Evolutionary conservation across 768 basidiomycete genomes (phyloP).

Genomic region (Cantharellus cinnabarinus): DNA sequence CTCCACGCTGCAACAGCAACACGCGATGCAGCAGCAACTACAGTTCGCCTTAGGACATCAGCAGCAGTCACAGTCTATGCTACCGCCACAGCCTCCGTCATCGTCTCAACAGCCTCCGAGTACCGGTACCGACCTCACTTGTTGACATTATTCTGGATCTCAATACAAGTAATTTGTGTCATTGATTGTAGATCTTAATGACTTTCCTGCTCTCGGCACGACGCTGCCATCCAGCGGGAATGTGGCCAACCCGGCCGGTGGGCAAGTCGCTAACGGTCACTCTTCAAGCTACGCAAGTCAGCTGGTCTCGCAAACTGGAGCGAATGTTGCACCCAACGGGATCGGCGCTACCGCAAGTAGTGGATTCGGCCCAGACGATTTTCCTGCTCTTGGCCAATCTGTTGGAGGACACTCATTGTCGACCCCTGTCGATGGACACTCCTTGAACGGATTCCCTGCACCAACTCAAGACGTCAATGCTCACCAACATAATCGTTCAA

Average conservation of each 20-base stretch:
- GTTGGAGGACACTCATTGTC: background rate
- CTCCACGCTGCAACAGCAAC: conserved; percentile 17
- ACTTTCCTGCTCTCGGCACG: conserved; percentile 68
- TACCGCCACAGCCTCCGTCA: conserved; percentile 19
- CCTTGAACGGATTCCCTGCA: background rate
- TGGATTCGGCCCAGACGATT: conserved; percentile 71
- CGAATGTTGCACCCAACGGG: conserved; percentile 16
- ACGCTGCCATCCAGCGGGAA: conserved; percentile 28
- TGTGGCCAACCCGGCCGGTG: conserved; percentile 6
- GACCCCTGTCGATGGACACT: too few relatives aligned
- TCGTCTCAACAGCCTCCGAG: background rate
- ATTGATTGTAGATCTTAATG: conserved; percentile 71
- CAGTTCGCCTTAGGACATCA: conserved; percentile 16
- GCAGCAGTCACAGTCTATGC: conserved; percentile 12
- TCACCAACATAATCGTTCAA: conserved; percentile 20
- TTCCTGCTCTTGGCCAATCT: conserved; percentile 55
- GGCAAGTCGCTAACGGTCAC: conserved; percentile 14
- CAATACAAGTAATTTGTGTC: conserved; percentile 44
- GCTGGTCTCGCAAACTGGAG: conserved; percentile 22
- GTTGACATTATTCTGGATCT: conserved; percentile 9
- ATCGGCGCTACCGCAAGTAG: conserved; percentile 24
- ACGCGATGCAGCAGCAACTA: conserved; percentile 10
- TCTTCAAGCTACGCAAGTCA: conserved; percentile 67
- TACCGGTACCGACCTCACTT: background rate
- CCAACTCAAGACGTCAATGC: background rate